A percentile compares a stretch with the other conserved stretches of the same genome.
Conservation (phyloP, 73 alveolate genomes). For the Paramecium sonneborni region DNA sequence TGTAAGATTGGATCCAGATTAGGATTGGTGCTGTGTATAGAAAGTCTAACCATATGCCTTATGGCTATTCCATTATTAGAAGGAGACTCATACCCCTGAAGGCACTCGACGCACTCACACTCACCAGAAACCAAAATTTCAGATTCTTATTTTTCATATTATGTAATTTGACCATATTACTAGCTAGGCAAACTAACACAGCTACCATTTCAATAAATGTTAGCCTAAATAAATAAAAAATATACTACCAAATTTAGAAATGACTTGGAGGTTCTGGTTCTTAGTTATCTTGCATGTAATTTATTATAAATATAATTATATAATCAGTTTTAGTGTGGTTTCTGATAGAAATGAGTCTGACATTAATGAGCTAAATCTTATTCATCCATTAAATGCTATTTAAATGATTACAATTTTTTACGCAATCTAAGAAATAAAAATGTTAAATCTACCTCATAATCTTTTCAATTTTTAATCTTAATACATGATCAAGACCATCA, state of each 20-base stretch:
- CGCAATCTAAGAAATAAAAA: background rate
- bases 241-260: constrained; percentile 10
- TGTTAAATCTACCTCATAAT: background rate
- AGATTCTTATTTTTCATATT: background rate
- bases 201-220: constrained; percentile 38
- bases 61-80: constrained; percentile 50
- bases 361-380: constrained; percentile 31
- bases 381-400: constrained; percentile 46
- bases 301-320: background rate
- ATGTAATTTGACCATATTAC: background rate
- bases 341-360: constrained; percentile 33
- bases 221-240: background rate
- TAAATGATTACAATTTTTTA: background rate
- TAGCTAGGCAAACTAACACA: constrained; percentile 8
- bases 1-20: constrained; percentile 6
- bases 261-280: constrained; percentile 43
- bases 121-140: constrained; percentile 33
- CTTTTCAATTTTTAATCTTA: constrained; percentile 74
- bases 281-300: background rate
- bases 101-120: background rate
- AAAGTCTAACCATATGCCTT: constrained; percentile 36
- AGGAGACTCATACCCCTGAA: constrained; percentile 50
- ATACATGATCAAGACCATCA: constrained; percentile 87
- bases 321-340: constrained; percentile 24
- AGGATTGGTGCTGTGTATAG: constrained; percentile 46